Evolutionary conservation across 345 rosid genomes (phyloP).

Genomic region (Pugionium cornutum): DNA sequence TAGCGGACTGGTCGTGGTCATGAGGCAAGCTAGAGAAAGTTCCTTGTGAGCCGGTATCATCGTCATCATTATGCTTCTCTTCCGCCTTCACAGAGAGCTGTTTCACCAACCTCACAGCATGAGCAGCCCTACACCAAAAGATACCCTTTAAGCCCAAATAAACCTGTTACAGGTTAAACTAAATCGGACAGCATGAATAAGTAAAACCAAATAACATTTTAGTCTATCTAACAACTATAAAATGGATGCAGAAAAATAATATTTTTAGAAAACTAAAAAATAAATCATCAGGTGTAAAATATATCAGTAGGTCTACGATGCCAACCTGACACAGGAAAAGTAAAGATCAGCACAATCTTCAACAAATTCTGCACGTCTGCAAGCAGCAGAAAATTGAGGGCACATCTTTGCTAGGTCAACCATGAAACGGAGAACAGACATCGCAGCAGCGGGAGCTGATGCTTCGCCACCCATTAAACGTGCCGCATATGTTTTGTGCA

Average conservation of each 20-base stretch:
- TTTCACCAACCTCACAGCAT: conserved; percentile 85
- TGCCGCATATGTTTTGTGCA: conserved; percentile 99
- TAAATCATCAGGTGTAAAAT: conserved; percentile 20
- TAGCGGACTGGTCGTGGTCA: conserved; percentile 77
- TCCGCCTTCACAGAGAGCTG: conserved; percentile 70
- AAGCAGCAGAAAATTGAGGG: conserved; percentile 87
- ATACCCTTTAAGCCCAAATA: conserved; percentile 22
- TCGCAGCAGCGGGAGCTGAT: conserved; percentile 98
- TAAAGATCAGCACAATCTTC: conserved; percentile 92
- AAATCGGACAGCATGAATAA: conserved; percentile 16
- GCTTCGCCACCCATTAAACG: conserved; percentile 99
- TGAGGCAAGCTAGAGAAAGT: conserved; percentile 81
- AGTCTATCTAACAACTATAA: conserved; percentile 7
- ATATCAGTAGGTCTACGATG: conserved; percentile 33
- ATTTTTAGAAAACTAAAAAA: conserved; percentile 8
- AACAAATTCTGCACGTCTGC: conserved; percentile 88
- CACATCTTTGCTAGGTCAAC: conserved; percentile 99
- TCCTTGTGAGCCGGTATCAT: conserved; percentile 80
- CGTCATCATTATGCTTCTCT: conserved; percentile 77
- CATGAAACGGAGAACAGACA: conserved; percentile 95
- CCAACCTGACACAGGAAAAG: conserved; percentile 95
- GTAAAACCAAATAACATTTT: conserved; percentile 15
- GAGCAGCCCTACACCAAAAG: conserved; percentile 69
- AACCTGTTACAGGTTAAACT: conserved; percentile 16
- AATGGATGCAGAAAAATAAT: conserved; percentile 2